Conservation (phyloP, 202 grass and related monocot genomes). For the Hordeum pubiflorum region DNA sequence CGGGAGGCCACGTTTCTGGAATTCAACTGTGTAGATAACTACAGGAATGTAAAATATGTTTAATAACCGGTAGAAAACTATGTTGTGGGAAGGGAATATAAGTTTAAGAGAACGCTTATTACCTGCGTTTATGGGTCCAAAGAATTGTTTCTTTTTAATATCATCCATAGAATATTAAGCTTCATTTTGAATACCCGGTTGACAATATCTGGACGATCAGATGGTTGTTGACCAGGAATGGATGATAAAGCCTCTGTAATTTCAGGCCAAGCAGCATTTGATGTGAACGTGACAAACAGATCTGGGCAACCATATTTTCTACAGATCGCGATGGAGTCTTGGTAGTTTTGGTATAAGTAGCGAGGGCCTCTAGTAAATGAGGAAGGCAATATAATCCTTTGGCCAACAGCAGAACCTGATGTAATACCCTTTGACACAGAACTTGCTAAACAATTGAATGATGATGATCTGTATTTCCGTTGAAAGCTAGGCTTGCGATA, state of each 20-base stretch:
- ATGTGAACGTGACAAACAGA: not conserved
- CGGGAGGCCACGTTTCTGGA: too few relatives aligned
- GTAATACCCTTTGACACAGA: not conserved
- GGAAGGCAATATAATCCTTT: not conserved
- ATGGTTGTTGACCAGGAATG: not conserved
- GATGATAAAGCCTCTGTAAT: not conserved
- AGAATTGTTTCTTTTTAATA: not conserved
- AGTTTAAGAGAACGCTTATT: not conserved
- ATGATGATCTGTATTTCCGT: not conserved
- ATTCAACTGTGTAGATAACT: not conserved
- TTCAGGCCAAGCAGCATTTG: not conserved
- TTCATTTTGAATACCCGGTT: not conserved
- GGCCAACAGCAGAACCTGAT: not conserved
- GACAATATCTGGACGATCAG: not conserved
- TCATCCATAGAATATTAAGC: not conserved
- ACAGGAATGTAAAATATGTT: not conserved
- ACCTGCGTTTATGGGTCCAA: not conserved
- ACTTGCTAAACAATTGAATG: not conserved
- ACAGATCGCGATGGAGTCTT: not conserved
- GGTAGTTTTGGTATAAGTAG: not conserved
- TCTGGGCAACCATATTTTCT: not conserved
- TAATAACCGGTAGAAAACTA: not conserved
- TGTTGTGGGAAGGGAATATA: not conserved
- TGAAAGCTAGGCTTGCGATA: not conserved
- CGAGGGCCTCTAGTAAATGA: not conserved